phyloP scores from a whole-genome alignment of 257 asterid species.

The Ocimum tenuiflorum region DNA sequence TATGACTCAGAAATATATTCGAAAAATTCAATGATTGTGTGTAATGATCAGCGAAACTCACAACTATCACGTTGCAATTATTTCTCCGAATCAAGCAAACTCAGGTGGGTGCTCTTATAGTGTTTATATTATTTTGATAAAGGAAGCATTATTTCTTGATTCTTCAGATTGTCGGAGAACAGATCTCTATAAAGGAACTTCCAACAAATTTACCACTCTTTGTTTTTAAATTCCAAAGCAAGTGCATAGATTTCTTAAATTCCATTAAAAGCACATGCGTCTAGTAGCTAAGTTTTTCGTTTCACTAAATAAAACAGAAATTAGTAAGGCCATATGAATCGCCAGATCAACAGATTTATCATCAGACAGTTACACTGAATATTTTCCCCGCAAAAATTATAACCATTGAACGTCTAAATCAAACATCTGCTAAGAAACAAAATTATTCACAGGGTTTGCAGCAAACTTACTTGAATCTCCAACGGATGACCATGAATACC shows the following conservation, averaged over 20 bases:
- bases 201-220: neutral
- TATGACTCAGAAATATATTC: too few relatives aligned
- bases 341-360: neutral
- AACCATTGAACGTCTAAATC: neutral
- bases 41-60: too few relatives aligned
- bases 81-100: neutral
- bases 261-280: neutral
- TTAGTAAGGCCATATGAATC: neutral
- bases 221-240: neutral
- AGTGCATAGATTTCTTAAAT: neutral
- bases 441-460: neutral
- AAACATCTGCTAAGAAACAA: neutral
- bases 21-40: too few relatives aligned
- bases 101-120: neutral
- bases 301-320: neutral
- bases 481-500: conserved; percentile 97
- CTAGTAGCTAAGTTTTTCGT: neutral
- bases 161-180: neutral
- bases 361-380: neutral
- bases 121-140: neutral
- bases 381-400: neutral
- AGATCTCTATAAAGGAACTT: neutral
- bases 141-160: neutral
- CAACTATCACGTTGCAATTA: too few relatives aligned
- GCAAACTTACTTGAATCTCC: conserved; percentile 72